phyloP scores from a whole-genome alignment of 1,284 basidiomycete genomes.

The Malassezia psittaci region DNA sequence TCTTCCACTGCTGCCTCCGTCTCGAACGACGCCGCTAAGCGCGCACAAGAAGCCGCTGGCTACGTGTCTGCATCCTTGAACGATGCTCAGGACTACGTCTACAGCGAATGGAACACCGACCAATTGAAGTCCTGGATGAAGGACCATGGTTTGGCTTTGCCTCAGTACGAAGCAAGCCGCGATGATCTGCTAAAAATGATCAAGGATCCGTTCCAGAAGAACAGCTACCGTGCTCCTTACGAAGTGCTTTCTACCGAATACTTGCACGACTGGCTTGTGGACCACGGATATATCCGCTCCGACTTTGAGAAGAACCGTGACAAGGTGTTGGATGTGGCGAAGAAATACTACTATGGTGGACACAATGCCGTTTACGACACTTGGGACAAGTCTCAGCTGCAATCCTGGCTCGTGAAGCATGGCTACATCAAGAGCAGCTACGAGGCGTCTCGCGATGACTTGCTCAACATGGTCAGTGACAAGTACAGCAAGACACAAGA shows the following conservation, averaged over 20 bases:
- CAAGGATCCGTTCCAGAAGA: constrained; percentile 24
- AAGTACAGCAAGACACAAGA: constrained; percentile 29
- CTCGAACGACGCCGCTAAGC: neutral
- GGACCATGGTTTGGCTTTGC: constrained; percentile 32
- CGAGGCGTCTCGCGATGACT: constrained; percentile 33
- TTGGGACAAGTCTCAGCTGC: constrained; percentile 40
- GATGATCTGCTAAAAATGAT: constrained; percentile 34
- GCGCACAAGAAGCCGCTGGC: neutral
- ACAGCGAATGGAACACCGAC: constrained; percentile 38
- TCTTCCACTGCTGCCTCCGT: neutral
- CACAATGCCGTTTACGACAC: constrained; percentile 36
- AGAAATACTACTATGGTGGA: constrained; percentile 38
- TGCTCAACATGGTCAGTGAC: constrained; percentile 24
- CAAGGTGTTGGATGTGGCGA: constrained; percentile 31
- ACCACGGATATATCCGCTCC: constrained; percentile 34
- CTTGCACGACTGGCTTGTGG: constrained; percentile 44
- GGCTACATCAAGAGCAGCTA: constrained; percentile 30
- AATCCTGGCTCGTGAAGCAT: constrained; percentile 35
- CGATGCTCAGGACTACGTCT: constrained; percentile 43
- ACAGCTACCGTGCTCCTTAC: constrained; percentile 21
- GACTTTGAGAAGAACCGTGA: constrained; percentile 36
- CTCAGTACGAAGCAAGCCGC: constrained; percentile 29
- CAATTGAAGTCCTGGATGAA: constrained; percentile 34
- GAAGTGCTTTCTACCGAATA: constrained; percentile 39
- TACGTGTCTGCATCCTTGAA: constrained; percentile 17